Percentiles rank a stretch among this genome's conserved stretches.
These are phyloP conservation scores for Phragmites australis DNA, from an alignment of 176 grass and related monocot species.

Conservation along the genomic window DNA sequence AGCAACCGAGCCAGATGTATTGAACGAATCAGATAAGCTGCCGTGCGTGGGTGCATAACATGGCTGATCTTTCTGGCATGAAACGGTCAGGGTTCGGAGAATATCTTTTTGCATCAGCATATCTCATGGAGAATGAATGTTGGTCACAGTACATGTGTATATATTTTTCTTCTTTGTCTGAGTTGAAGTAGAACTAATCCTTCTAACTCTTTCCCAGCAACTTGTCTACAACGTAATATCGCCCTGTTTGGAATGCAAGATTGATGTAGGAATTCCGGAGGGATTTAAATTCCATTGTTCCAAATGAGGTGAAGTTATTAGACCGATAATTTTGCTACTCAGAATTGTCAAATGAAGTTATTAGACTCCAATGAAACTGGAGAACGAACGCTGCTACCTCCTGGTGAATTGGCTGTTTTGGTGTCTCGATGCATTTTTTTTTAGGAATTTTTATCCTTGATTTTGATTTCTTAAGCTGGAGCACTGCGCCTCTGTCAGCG, in stretches of 20 bases:
- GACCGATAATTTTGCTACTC: not conserved
- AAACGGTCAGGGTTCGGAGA: not conserved
- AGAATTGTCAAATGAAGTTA: not conserved
- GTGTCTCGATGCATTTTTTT: not conserved
- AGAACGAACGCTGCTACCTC: not conserved
- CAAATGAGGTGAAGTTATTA: not conserved
- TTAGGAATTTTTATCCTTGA: not conserved
- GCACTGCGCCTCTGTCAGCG: not conserved
- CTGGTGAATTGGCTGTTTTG: not conserved
- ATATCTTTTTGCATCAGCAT: slow-evolving; percentile 25
- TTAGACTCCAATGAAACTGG: not conserved
- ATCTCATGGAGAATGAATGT: not conserved
- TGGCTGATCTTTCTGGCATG: not conserved
- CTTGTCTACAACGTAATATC: not conserved
- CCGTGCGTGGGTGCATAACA: slow-evolving; percentile 15
- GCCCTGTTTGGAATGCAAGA: not conserved
- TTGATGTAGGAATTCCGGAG: not conserved
- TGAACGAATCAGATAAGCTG: not conserved
- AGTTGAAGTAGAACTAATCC: slow-evolving; percentile 3
- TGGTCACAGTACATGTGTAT: slow-evolving; percentile 2
- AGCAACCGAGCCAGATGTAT: not conserved
- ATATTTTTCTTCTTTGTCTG: not conserved
- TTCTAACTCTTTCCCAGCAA: not conserved
- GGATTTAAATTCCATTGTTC: not conserved
- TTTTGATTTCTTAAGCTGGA: slow-evolving; percentile 2